A percentile compares a stretch with the other conserved stretches of the same genome.
These are phyloP conservation scores for Solanum lycopersicoides DNA, from an alignment of 257 asterid species.

Conservation along the genomic window DNA sequence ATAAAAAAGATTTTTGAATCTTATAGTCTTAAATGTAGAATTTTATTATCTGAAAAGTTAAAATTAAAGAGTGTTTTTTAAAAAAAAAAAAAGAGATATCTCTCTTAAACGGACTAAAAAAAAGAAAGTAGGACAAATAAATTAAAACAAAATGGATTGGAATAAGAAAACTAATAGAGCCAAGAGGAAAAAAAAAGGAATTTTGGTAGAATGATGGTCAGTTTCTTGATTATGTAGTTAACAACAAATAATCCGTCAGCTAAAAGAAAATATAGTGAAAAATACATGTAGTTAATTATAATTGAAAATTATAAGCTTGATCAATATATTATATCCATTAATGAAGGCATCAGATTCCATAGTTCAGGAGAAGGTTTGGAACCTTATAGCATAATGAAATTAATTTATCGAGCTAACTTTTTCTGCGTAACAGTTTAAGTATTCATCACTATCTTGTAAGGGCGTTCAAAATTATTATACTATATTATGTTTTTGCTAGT, in stretches of 20 bases:
- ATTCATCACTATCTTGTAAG: not conserved
- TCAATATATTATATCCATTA: not conserved
- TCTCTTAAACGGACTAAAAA: not conserved
- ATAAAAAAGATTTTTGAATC: not conserved
- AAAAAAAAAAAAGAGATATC: no score
- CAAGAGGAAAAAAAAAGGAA: not conserved
- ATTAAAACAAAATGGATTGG: no score
- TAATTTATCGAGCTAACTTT: not conserved
- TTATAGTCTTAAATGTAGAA: not conserved
- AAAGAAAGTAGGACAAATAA: not conserved
- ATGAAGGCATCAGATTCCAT: not conserved
- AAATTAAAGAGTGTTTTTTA: not conserved
- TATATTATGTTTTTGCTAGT: not conserved
- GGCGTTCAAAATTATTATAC: not conserved
- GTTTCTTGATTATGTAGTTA: not conserved
- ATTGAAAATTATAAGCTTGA: not conserved
- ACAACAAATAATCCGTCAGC: not conserved
- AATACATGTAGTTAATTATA: not conserved
- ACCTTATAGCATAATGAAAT: not conserved
- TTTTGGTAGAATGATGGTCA: not conserved
- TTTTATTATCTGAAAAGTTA: not conserved
- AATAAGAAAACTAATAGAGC: not conserved
- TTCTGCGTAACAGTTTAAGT: not conserved
- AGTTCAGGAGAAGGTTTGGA: not conserved
- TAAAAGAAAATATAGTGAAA: not conserved